Percentiles rank a stretch among this genome's conserved stretches.
Evolutionary conservation across 345 rosid species (phyloP).

Genomic region (Noccaea caerulescens): DNA sequence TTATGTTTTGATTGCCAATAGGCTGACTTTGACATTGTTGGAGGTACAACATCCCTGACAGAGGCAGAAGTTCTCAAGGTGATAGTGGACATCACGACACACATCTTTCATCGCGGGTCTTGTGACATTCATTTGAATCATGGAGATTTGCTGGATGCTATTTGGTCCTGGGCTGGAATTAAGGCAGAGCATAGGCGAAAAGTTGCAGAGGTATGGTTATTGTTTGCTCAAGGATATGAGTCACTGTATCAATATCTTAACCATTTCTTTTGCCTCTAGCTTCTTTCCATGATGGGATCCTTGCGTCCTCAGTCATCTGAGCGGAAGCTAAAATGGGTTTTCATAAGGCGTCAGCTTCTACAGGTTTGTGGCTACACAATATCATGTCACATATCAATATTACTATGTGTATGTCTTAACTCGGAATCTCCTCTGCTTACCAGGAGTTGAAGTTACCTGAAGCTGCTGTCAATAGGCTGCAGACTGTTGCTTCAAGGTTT

Average conservation of each 20-base stretch:
- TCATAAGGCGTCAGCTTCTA: slow-evolving; percentile 89
- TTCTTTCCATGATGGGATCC: slow-evolving; percentile 87
- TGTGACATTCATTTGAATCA: slow-evolving; percentile 94
- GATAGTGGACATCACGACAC: slow-evolving; percentile 65
- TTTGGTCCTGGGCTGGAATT: slow-evolving; percentile 97
- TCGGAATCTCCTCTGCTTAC: slow-evolving; percentile 39
- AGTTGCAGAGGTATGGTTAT: slow-evolving; percentile 82
- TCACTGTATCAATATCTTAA: slow-evolving; percentile 38
- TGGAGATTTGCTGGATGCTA: slow-evolving; percentile 83
- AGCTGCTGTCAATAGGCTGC: slow-evolving; percentile 90
- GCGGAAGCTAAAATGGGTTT: slow-evolving; percentile 85
- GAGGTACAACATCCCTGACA: slow-evolving; percentile 85
- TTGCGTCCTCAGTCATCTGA: slow-evolving; percentile 92
- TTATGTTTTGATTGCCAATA: slow-evolving; percentile 45
- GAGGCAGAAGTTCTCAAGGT: slow-evolving; percentile 92
- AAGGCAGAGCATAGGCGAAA: slow-evolving; percentile 77
- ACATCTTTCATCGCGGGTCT: slow-evolving; percentile 61
- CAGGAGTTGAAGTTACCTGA: slow-evolving; percentile 92
- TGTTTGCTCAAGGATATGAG: slow-evolving; percentile 24
- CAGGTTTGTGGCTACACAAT: slow-evolving; percentile 63
- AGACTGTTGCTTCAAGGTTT: slow-evolving; percentile 89
- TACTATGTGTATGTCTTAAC: slow-evolving; percentile 24
- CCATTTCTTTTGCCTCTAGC: slow-evolving; percentile 49
- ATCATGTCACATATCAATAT: neutral
- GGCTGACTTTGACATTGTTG: slow-evolving; percentile 96